These are phyloP conservation scores for Colletotrichum sp. DNA, from an alignment of 2,329 filamentous ascomycete species.

Conservation along the genomic window DNA sequence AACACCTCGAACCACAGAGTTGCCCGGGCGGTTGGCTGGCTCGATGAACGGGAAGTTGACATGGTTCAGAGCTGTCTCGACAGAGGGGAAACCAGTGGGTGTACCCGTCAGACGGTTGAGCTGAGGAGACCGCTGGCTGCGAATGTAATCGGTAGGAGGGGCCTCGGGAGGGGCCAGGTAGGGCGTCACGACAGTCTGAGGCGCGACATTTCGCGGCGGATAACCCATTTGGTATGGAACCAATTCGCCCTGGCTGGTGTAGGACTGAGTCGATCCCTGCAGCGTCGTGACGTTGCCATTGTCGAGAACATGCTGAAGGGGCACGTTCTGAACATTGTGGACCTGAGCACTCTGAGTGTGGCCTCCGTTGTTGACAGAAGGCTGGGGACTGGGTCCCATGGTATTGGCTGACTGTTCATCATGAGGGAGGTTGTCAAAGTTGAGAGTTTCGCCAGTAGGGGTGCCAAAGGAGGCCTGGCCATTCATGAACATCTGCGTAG, in stretches of 20 bases:
- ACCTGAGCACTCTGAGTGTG: not conserved
- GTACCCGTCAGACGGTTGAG: slow-evolving; percentile 42
- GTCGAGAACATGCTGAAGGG: not conserved
- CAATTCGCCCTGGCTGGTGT: not conserved
- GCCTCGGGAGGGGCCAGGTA: not conserved
- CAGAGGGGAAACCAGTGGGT: slow-evolving; percentile 35
- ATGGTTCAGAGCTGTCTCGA: slow-evolving; percentile 38
- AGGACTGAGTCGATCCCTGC: not conserved
- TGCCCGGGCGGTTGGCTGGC: slow-evolving; percentile 29
- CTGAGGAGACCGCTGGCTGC: slow-evolving; percentile 36
- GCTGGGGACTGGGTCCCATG: not conserved
- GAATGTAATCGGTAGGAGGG: slow-evolving; percentile 23
- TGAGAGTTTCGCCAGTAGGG: not conserved
- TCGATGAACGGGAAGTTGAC: slow-evolving; percentile 54
- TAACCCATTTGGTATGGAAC: not conserved
- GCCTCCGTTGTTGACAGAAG: not conserved
- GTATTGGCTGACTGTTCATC: not conserved
- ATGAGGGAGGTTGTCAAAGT: not conserved
- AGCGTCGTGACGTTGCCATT: not conserved
- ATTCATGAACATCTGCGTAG: not conserved
- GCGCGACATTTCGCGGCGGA: not conserved
- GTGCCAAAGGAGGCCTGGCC: not conserved
- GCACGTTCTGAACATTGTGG: not conserved
- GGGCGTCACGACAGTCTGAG: not conserved
- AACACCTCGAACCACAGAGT: slow-evolving; percentile 40